A percentile compares a stretch with the other conserved stretches of the same genome.
phyloP scores from a whole-genome alignment of 75 land plant species.

The Pinus tabuliformis region DNA sequence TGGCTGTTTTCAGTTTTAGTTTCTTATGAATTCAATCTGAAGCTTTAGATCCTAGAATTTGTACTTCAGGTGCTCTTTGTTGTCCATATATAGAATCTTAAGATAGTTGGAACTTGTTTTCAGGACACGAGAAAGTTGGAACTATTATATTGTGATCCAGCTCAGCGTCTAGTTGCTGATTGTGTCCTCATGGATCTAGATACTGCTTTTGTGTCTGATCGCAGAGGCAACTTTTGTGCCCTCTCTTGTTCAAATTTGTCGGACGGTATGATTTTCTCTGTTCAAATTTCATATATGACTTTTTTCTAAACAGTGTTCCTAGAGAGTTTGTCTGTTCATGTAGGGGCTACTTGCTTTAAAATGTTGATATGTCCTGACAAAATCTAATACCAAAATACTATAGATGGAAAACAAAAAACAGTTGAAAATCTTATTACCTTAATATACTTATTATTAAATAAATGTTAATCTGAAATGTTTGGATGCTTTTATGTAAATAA shows the following conservation, averaged over 20 bases:
- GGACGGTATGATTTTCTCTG: conserved; percentile 49
- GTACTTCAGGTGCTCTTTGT: neutral
- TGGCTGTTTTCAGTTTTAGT: neutral
- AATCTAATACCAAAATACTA: neutral
- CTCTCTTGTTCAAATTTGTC: conserved; percentile 47
- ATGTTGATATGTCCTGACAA: neutral
- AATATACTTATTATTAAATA: neutral
- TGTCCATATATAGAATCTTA: neutral
- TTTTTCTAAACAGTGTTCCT: no score
- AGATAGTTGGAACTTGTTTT: neutral
- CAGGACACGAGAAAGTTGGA: conserved; percentile 80
- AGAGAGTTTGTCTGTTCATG: neutral
- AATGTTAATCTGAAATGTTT: neutral
- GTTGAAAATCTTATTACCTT: neutral
- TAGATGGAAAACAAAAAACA: neutral
- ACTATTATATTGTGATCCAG: conserved; percentile 79
- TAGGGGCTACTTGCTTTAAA: neutral
- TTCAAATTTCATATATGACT: no score
- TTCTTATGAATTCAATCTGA: neutral
- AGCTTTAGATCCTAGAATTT: neutral
- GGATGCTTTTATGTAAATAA: neutral
- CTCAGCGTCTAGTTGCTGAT: conserved; percentile 83
- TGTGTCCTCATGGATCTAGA: conserved; percentile 77
- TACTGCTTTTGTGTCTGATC: conserved; percentile 89
- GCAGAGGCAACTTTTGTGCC: conserved; percentile 73